Evolutionary conservation across 1,284 basidiomycete species (phyloP).

Genomic region (Cryptococcus hybrid): DNA sequence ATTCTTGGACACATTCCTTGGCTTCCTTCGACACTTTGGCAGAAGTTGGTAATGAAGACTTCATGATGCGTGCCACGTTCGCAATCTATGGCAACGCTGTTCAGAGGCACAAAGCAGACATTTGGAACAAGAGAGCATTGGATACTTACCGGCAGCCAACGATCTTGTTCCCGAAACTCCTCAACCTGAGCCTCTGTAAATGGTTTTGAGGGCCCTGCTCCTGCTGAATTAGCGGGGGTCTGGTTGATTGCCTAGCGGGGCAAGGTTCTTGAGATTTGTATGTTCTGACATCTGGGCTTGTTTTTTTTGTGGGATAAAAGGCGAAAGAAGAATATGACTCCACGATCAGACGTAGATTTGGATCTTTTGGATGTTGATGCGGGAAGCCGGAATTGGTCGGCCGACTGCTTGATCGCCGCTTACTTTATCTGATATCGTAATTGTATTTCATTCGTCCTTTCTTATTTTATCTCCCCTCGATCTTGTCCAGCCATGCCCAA

Average conservation of each 20-base stretch:
- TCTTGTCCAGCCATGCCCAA: constrained; percentile 7
- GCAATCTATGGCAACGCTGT: constrained; percentile 64
- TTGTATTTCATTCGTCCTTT: too few species aligned
- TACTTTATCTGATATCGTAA: too few species aligned
- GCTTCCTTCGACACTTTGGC: constrained; percentile 97
- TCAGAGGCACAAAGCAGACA: neutral
- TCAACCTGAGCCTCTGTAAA: constrained; percentile 90
- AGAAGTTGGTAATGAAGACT: constrained; percentile 78
- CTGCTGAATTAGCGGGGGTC: constrained; percentile 1
- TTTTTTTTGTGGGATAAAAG: neutral
- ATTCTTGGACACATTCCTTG: constrained; percentile 95
- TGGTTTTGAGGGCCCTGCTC: constrained; percentile 9
- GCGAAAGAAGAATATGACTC: neutral
- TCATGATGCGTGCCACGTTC: constrained; percentile 95
- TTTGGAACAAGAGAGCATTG: neutral
- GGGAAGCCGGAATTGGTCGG: neutral
- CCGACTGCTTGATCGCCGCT: neutral
- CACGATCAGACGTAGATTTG: neutral
- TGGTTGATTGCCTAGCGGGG: constrained; percentile 10
- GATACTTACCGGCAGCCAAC: constrained; percentile 74
- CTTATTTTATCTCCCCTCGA: neutral
- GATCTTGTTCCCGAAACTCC: constrained; percentile 87
- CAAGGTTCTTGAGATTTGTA: constrained; percentile 10
- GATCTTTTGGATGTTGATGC: neutral
- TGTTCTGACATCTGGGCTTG: constrained; percentile 5